Percentiles rank a stretch among this genome's conserved stretches.
These are phyloP conservation scores for Penicillium chermesinum DNA, from an alignment of 495 filamentous ascomycete genomes.

Conservation along the genomic window DNA sequence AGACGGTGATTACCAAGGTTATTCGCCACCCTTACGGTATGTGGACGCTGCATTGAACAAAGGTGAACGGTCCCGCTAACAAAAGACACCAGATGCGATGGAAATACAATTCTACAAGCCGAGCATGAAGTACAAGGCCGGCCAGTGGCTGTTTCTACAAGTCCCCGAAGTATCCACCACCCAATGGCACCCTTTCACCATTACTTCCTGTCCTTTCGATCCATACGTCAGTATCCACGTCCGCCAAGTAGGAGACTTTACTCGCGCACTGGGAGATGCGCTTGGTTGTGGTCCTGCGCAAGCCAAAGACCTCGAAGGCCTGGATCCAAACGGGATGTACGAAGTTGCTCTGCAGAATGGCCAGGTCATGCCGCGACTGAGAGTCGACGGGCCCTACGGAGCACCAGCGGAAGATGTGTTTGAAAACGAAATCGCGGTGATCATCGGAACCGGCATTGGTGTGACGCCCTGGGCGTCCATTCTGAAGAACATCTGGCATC, in stretches of 20 bases:
- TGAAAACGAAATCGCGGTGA: slow-evolving; percentile 95
- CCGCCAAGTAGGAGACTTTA: slow-evolving; percentile 96
- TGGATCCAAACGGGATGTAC: slow-evolving; percentile 96
- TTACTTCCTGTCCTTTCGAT: slow-evolving; percentile 96
- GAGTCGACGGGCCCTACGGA: slow-evolving; percentile 94
- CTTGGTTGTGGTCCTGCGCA: slow-evolving; percentile 85
- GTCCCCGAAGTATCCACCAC: slow-evolving; percentile 78
- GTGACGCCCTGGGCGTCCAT: slow-evolving; percentile 97
- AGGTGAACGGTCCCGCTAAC: neutral
- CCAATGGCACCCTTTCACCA: slow-evolving; percentile 99
- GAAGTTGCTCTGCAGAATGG: slow-evolving; percentile 94
- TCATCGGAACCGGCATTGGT: slow-evolving; percentile 96
- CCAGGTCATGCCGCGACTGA: slow-evolving; percentile 78
- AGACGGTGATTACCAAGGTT: slow-evolving; percentile 87
- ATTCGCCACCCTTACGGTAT: slow-evolving; percentile 95
- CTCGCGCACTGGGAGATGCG: slow-evolving; percentile 79
- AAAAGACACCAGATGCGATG: slow-evolving; percentile 64
- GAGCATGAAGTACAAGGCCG: slow-evolving; percentile 95
- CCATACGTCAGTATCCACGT: slow-evolving; percentile 91
- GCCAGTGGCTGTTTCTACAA: slow-evolving; percentile 96
- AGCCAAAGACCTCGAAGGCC: slow-evolving; percentile 74
- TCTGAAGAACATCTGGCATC: slow-evolving; percentile 97
- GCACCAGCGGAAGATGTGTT: slow-evolving; percentile 91
- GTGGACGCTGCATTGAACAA: slow-evolving; percentile 14
- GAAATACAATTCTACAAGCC: slow-evolving; percentile 97